These are phyloP conservation scores for Epichloe gansuensis DNA, from an alignment of 2,329 filamentous ascomycete genomes.

Conservation along the genomic window DNA sequence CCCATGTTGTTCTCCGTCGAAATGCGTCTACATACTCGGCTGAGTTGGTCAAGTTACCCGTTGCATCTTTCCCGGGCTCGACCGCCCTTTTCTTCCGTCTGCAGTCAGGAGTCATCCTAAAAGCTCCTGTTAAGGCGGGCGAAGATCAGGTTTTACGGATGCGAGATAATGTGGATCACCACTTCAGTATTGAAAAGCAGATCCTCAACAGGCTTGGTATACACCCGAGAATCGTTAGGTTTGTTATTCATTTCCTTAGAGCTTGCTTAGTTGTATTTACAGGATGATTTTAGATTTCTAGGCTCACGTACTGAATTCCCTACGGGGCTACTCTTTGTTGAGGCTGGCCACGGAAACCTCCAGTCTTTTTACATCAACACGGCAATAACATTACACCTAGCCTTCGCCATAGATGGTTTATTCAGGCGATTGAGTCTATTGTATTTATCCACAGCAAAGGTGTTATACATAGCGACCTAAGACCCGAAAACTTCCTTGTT, in stretches of 20 bases:
- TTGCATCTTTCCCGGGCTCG: conserved; percentile 6
- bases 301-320: neutral
- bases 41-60: conserved; percentile 5
- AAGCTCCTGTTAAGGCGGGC: conserved; percentile 4
- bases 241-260: neutral
- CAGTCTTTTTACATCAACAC: neutral
- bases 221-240: conserved; percentile 8
- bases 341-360: no score
- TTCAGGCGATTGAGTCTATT: neutral
- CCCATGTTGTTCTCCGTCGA: no score
- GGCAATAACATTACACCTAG: neutral
- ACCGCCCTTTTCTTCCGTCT: conserved; percentile 9
- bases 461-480: neutral
- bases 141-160: conserved; percentile 4
- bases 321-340: neutral
- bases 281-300: neutral
- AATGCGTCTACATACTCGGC: neutral
- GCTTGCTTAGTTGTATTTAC: neutral
- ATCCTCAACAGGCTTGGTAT: conserved; percentile 6
- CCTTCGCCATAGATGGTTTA: neutral
- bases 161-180: conserved; percentile 2
- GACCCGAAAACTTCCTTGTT: neutral
- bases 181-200: conserved; percentile 7
- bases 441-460: neutral
- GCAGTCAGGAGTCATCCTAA: conserved; percentile 5